Conservation (phyloP, 2,329 filamentous ascomycete species). For the Ascochyta koolunga region DNA sequence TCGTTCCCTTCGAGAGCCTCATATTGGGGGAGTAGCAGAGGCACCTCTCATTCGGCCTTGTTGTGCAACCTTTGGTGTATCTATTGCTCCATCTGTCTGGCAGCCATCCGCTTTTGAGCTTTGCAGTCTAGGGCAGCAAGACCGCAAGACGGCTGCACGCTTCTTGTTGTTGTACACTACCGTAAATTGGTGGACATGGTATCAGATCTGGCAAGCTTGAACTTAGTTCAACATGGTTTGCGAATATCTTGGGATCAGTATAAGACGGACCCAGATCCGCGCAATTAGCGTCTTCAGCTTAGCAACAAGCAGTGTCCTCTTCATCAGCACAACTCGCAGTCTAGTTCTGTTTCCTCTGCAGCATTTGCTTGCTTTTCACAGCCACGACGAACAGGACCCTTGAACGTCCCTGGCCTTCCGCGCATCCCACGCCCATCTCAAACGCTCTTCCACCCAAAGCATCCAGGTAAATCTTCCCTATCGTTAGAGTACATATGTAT, state of each 20-base stretch:
- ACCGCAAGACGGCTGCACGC: slow-evolving; percentile 35
- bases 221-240: slow-evolving; percentile 32
- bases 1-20: slow-evolving; percentile 33
- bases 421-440: slow-evolving; percentile 34
- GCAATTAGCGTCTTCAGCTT: slow-evolving; percentile 33
- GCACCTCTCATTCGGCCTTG: slow-evolving; percentile 32
- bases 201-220: slow-evolving; percentile 29
- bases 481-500: slow-evolving; percentile 34
- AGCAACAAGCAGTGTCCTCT: slow-evolving; percentile 29
- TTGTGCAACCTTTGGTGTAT: slow-evolving; percentile 42
- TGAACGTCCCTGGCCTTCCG: slow-evolving; percentile 31
- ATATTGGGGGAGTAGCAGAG: slow-evolving; percentile 33
- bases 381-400: slow-evolving; percentile 39
- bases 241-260: slow-evolving; percentile 31
- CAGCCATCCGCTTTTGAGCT: slow-evolving; percentile 39
- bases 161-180: slow-evolving; percentile 36
- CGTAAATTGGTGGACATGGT: slow-evolving; percentile 28
- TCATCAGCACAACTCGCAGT: slow-evolving; percentile 24
- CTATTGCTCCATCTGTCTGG: slow-evolving; percentile 43
- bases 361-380: slow-evolving; percentile 44
- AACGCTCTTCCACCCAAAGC: slow-evolving; percentile 27
- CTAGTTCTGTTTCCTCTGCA: slow-evolving; percentile 27
- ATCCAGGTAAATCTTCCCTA: slow-evolving; percentile 28
- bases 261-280: slow-evolving; percentile 45
- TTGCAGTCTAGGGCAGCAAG: slow-evolving; percentile 27